Conservation (phyloP, 257 asterid species). For the Echium plantagineum region DNA sequence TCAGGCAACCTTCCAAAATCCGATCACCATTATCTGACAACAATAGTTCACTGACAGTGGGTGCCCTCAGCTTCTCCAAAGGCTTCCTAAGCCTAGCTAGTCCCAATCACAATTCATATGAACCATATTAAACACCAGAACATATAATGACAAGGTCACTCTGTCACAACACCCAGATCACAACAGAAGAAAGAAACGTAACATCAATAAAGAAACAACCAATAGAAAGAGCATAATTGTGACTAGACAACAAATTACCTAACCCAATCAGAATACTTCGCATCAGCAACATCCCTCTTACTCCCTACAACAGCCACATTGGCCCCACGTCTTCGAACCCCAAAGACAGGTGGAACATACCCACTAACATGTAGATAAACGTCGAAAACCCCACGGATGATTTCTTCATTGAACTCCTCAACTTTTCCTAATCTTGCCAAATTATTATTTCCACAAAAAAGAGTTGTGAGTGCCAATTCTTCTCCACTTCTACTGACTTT, state of each 20-base stretch:
- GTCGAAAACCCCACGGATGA: constrained; percentile 36
- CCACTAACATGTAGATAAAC: constrained; percentile 62
- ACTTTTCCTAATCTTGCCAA: constrained; percentile 22
- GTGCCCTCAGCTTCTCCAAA: constrained; percentile 86
- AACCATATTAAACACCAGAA: constrained; percentile 2
- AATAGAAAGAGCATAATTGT: background rate
- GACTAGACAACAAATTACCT: constrained; percentile 28
- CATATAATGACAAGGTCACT: background rate
- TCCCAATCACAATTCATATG: constrained; percentile 12
- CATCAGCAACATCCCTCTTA: constrained; percentile 71
- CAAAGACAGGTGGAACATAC: constrained; percentile 57
- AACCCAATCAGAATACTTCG: constrained; percentile 87
- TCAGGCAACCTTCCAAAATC: constrained; percentile 81
- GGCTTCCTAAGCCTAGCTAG: constrained; percentile 60
- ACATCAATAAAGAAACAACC: no score
- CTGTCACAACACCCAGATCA: background rate
- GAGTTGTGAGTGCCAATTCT: constrained; percentile 63
- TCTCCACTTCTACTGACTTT: constrained; percentile 31
- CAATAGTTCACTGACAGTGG: constrained; percentile 67
- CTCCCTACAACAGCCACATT: constrained; percentile 69
- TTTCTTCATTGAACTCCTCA: constrained; percentile 30
- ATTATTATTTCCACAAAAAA: constrained; percentile 46
- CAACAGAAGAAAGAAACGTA: background rate
- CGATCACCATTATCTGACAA: constrained; percentile 71
- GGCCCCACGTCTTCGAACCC: constrained; percentile 41